A percentile compares a stretch with the other conserved stretches of the same genome.
These are phyloP conservation scores for Ganoderma multipileum DNA, from an alignment of 1,284 basidiomycete genomes.

Conservation along the genomic window DNA sequence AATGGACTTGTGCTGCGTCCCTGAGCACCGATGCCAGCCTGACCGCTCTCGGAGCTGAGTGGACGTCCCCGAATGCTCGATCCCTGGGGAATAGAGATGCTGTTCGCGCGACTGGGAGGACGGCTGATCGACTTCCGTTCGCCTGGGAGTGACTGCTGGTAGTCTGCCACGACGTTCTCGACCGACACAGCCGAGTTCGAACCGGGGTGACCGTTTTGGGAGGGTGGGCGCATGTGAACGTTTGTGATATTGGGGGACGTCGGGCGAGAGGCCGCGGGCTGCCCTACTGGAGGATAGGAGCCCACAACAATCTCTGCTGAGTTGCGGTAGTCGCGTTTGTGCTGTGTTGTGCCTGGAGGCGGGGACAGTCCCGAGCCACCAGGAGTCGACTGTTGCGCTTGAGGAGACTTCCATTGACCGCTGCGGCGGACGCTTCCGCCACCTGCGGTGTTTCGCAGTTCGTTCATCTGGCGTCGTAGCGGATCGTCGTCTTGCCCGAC, in stretches of 20 bases:
- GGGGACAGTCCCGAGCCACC: constrained; percentile 33
- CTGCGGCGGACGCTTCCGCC: constrained; percentile 47
- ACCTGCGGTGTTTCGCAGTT: constrained; percentile 46
- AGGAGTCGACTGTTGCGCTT: constrained; percentile 42
- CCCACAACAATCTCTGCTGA: constrained; percentile 81
- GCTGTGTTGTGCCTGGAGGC: constrained; percentile 32
- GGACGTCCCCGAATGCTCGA: constrained; percentile 54
- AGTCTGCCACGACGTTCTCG: constrained; percentile 79
- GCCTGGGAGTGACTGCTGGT: constrained; percentile 88
- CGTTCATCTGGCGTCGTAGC: constrained; percentile 58
- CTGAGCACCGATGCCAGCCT: constrained; percentile 82
- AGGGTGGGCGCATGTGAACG: constrained; percentile 78
- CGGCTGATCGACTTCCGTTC: constrained; percentile 71
- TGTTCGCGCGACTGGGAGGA: constrained; percentile 39
- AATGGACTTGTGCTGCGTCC: constrained; percentile 65
- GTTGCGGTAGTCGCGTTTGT: constrained; percentile 59
- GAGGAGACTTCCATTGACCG: constrained; percentile 56
- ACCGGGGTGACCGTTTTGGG: constrained; percentile 43
- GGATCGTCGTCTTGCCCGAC: constrained; percentile 63
- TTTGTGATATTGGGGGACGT: constrained; percentile 78
- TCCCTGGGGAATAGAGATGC: constrained; percentile 36
- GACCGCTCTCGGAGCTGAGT: constrained; percentile 63
- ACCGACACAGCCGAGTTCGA: constrained; percentile 54
- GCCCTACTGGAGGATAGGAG: constrained; percentile 54
- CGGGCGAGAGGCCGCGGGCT: constrained; percentile 60